These are phyloP conservation scores for Cicer yamashitae DNA, from an alignment of 306 rosid genomes.

Conservation along the genomic window DNA sequence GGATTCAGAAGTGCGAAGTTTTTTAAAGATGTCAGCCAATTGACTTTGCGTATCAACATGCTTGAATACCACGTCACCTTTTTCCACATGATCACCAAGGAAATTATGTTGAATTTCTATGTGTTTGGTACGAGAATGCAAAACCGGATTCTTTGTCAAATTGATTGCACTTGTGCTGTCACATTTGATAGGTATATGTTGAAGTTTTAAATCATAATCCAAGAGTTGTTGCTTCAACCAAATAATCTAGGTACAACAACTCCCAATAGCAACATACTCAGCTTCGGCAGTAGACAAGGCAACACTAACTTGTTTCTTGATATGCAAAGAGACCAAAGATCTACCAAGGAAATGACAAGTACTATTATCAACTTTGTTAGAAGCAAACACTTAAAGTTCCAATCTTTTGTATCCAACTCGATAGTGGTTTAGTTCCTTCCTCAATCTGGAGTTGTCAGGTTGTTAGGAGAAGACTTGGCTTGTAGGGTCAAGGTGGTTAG, in stretches of 20 bases:
- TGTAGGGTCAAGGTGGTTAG: too few relatives aligned
- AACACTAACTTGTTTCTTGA: background rate
- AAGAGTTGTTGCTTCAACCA: background rate
- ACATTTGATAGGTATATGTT: too few relatives aligned
- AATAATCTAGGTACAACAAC: background rate
- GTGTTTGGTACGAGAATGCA: background rate
- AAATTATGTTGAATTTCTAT: background rate
- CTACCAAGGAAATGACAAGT: background rate
- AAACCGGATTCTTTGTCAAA: background rate
- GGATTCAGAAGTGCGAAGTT: too few relatives aligned
- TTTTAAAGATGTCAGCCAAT: too few relatives aligned
- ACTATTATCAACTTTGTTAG: background rate
- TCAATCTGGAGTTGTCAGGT: too few relatives aligned
- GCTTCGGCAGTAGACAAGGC: background rate
- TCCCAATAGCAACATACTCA: background rate
- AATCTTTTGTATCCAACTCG: too few relatives aligned
- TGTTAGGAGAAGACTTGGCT: too few relatives aligned
- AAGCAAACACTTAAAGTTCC: too few relatives aligned
- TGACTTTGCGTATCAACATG: background rate
- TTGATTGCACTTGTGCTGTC: background rate
- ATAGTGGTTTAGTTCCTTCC: too few relatives aligned
- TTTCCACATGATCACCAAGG: background rate
- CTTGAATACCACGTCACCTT: background rate
- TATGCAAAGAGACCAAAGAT: background rate
- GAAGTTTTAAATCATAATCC: too few relatives aligned